Percentiles rank a stretch among this genome's conserved stretches.
Evolutionary conservation across 371 early-diverging fungal species (phyloP).

Genomic region (Apophysomyces elegans): DNA sequence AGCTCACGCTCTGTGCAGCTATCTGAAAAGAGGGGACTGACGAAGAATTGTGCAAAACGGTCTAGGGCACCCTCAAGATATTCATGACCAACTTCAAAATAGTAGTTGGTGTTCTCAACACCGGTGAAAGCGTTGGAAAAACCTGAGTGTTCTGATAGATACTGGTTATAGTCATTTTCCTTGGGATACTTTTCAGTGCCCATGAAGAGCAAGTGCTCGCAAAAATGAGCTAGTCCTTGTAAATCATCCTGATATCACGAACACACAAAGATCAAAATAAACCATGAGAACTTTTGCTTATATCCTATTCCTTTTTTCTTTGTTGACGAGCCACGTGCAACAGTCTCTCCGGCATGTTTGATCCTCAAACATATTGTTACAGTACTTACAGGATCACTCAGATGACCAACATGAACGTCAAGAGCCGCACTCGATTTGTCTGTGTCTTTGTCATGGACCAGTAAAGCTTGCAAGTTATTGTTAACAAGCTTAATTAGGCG

Average conservation of each 20-base stretch:
- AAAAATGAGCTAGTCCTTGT: conserved; percentile 98
- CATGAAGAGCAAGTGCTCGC: conserved; percentile 98
- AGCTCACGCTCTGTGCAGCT: conserved; percentile 92
- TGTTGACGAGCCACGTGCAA: background rate
- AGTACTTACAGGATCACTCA: conserved; percentile 74
- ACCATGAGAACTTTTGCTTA: background rate
- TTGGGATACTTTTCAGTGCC: conserved; percentile 87
- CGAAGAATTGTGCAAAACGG: conserved; percentile 96
- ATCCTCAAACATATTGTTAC: conserved; percentile 3
- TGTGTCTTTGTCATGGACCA: conserved; percentile 81
- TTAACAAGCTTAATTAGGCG: conserved; percentile 73
- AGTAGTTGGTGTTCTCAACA: conserved; percentile 93
- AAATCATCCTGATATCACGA: conserved; percentile 50
- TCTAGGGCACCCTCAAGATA: conserved; percentile 92
- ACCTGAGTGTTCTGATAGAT: conserved; percentile 89
- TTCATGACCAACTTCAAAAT: conserved; percentile 88
- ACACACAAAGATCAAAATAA: background rate
- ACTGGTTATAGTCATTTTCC: conserved; percentile 93
- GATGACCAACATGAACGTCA: conserved; percentile 94
- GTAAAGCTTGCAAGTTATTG: conserved; percentile 80
- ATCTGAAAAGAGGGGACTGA: conserved; percentile 84
- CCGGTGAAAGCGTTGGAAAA: conserved; percentile 96
- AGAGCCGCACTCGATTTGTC: conserved; percentile 92
- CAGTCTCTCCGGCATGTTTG: background rate
- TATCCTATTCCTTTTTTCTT: background rate